A percentile compares a stretch with the other conserved stretches of the same genome.
These are phyloP conservation scores for Blastomyces emzantsi DNA, from an alignment of 2,329 filamentous ascomycete genomes.

Conservation along the genomic window DNA sequence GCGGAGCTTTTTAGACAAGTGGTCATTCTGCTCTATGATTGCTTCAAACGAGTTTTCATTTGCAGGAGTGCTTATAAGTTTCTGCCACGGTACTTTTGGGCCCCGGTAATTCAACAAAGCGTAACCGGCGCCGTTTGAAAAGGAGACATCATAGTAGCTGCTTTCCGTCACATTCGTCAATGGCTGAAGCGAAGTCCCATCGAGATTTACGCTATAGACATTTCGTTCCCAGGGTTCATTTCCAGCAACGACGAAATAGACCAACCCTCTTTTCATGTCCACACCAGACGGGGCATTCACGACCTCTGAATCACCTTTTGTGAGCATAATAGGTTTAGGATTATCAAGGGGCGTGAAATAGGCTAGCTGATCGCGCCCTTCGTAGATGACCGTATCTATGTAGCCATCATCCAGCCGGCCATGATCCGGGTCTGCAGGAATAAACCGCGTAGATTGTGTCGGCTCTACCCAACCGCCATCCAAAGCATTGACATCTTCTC, in stretches of 20 bases:
- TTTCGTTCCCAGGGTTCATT: constrained; percentile 84
- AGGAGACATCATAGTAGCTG: constrained; percentile 73
- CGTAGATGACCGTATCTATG: constrained; percentile 78
- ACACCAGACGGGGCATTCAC: constrained; percentile 74
- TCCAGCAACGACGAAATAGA: constrained; percentile 85
- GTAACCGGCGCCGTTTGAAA: constrained; percentile 74
- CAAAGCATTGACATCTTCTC: constrained; percentile 68
- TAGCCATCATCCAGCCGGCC: constrained; percentile 79
- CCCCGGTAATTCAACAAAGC: constrained; percentile 76
- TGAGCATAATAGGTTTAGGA: constrained; percentile 72
- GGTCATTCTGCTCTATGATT: constrained; percentile 67
- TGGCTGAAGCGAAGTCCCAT: constrained; percentile 62
- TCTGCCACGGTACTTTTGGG: constrained; percentile 82
- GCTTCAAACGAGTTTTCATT: constrained; percentile 56
- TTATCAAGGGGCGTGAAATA: constrained; percentile 89
- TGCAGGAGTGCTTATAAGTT: constrained; percentile 68
- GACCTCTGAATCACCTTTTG: constrained; percentile 77
- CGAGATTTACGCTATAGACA: constrained; percentile 78
- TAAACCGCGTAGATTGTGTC: constrained; percentile 71
- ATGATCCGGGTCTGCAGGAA: constrained; percentile 71
- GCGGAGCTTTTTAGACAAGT: constrained; percentile 58
- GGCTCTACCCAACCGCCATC: constrained; percentile 98
- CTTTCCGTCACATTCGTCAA: constrained; percentile 65
- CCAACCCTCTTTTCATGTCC: constrained; percentile 73
- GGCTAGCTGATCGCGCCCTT: constrained; percentile 81